A percentile compares a stretch with the other conserved stretches of the same genome.
phyloP scores from a whole-genome alignment of 768 basidiomycete species.

The Punctularia strigosozonata region DNA sequence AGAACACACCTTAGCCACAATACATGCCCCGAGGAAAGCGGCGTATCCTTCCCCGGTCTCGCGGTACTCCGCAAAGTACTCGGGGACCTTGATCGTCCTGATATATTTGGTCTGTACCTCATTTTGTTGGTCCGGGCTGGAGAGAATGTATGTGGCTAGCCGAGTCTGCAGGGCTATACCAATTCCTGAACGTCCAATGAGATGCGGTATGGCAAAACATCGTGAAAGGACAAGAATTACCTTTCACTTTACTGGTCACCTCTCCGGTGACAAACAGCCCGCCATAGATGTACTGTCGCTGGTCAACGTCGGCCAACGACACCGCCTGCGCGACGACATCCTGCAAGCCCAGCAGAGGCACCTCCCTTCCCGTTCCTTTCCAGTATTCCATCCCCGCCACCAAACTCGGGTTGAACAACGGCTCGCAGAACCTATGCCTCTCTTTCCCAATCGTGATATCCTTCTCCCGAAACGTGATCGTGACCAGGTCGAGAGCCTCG shows the following conservation, averaged over 20 bases:
- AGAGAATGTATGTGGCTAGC: slow-evolving; percentile 48
- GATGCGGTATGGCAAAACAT: background rate
- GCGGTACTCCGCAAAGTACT: slow-evolving; percentile 86
- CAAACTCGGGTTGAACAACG: slow-evolving; percentile 66
- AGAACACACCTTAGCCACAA: slow-evolving; percentile 71
- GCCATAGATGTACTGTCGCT: slow-evolving; percentile 64
- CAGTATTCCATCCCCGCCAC: slow-evolving; percentile 23
- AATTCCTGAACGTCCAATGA: slow-evolving; percentile 30
- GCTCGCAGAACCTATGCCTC: slow-evolving; percentile 85
- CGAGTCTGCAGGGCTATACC: slow-evolving; percentile 60
- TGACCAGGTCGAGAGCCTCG: slow-evolving; percentile 73
- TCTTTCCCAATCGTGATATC: slow-evolving; percentile 75
- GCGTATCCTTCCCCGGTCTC: slow-evolving; percentile 76
- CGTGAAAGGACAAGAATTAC: slow-evolving; percentile 22
- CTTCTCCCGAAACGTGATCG: slow-evolving; percentile 59
- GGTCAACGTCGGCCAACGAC: slow-evolving; percentile 45
- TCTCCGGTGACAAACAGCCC: slow-evolving; percentile 77
- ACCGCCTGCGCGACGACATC: slow-evolving; percentile 59
- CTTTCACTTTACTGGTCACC: slow-evolving; percentile 58
- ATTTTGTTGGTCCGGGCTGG: slow-evolving; percentile 48
- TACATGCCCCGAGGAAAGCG: slow-evolving; percentile 71
- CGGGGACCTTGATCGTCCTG: slow-evolving; percentile 59
- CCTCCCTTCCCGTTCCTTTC: slow-evolving; percentile 8
- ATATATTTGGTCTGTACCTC: slow-evolving; percentile 63
- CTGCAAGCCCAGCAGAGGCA: slow-evolving; percentile 30